Base-by-base conservation (phyloP, 257 asterid species). In the Lavandula angustifolia region DNA sequence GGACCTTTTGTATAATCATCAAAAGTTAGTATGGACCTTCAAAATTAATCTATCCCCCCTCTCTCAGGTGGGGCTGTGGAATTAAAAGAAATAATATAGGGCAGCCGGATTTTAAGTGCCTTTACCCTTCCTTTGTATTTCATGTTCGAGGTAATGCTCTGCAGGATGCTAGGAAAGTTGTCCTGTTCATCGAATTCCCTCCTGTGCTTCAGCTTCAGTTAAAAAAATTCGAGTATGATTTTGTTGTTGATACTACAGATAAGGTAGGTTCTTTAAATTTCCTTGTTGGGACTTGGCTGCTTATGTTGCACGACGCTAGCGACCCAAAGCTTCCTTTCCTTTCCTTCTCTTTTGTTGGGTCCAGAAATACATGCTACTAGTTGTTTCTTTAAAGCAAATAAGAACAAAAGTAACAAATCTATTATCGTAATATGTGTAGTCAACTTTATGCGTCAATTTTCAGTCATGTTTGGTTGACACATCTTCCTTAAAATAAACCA, bases 151-250 rank as follows among this genome's bases (percentile, higher is more conserved):
- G 60, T 42, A 44, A 65, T 73, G 11, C 69, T 44, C 69, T 76
- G 58, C 92, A 88, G 96, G 96, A 88, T 76, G 95, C 96, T 62
- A 84, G 67, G 80, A 88, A 84, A 76, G 96, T 95, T 57, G 91
- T 85, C 65, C 83, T 85, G 51, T 88, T 88, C 82, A 84, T 78
- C 14, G 94, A 88, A 72, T 85, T 87, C 76, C 96, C 94, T 66
- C 94, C 88, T 37, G 96, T 87, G 65, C 96, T 87, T 61, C 88
- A 87, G 82, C 94, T 87, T 73, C 94, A 83, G 82, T 68, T 85
- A 51, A 88, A 88, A 64, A 82, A 94, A 67, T 88, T 88, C 62
- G 96, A 88, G 64, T 85, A 85, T 59, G 96, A 88, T 71, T 88
- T 88, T 73, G 69, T 77, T 67, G 84, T 87, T 58, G 94, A 88